Base-by-base conservation (phyloP, 2,329 filamentous ascomycete genomes). In the Colletotrichum sp. region DNA sequence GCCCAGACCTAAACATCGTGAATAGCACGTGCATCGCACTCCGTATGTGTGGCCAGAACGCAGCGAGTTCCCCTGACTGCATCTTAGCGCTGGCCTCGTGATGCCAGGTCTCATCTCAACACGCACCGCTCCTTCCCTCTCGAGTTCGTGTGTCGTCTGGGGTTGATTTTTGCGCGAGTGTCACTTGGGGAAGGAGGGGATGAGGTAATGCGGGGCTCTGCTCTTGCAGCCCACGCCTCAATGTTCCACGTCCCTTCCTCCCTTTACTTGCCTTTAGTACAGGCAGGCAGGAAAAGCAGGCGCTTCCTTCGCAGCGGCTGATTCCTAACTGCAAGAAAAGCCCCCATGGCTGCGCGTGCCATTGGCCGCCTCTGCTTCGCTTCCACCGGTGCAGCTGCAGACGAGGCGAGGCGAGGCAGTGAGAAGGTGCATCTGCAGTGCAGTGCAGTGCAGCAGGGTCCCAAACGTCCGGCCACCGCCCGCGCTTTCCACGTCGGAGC, bases 121-220 rank as follows among this genome's bases (percentile, higher is more conserved):
- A 16, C 24, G 67, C 16, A 21, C 60, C 59, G 57, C 73, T 73
- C 70, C 70, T 76, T 73, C 73, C 70, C 44, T 69, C 73, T 76
- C 69, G 24, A 76, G 59, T 60, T 73, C 39, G 63, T 73, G 70
- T 44, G 30, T 72, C 64, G 73, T 69, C 73, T 69, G 64, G 64
- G 69, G 73, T 34, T 34, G 57, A 34, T 28, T 49, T 49, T 73
- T 67, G 39, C 64, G 30, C 44, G 73, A 68, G 73, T 69, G 64
- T 73, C 44, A 69, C 18, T 76, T 57, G 39, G 70, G 44, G 73
- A 69, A 69, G 69, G 70, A 73, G 69, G 69, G 44, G 64, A 76
- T 65, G 64, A 73, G 70, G 63, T 60, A 39, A 72, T 72, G 69
- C 57, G 73, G 73, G 73, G 69, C 73, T 68, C 63, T 64, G 55